Evolutionary conservation across 2,329 filamentous ascomycete species (phyloP).

Genomic region (Emergomyces pasteurianus): DNA sequence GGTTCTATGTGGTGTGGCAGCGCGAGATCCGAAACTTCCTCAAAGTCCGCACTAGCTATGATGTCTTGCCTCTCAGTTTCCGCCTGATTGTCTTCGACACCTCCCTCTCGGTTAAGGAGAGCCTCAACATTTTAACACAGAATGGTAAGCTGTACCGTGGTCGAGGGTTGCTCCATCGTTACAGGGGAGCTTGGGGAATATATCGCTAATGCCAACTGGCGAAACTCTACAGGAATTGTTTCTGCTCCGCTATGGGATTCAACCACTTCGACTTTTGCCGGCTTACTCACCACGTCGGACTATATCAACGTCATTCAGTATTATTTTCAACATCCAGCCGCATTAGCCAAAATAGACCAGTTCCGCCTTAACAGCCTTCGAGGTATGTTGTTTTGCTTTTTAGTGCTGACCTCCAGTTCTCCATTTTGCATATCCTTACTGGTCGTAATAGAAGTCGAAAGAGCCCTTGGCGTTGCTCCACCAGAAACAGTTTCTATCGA

Average conservation of each 20-base stretch:
- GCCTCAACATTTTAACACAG: constrained; percentile 84
- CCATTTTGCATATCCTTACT: background rate
- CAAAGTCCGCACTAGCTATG: constrained; percentile 91
- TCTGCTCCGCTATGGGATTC: constrained; percentile 97
- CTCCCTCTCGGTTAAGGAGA: constrained; percentile 90
- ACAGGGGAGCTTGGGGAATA: background rate
- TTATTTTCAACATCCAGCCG: constrained; percentile 93
- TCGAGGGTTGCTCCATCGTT: background rate
- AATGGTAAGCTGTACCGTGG: constrained; percentile 53
- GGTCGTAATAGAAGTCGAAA: constrained; percentile 66
- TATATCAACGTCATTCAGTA: constrained; percentile 99
- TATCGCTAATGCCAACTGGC: background rate
- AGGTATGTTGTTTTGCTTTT: constrained; percentile 43
- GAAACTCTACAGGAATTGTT: constrained; percentile 62
- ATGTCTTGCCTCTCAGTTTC: constrained; percentile 91
- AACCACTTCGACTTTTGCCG: constrained; percentile 80
- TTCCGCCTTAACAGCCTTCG: constrained; percentile 85
- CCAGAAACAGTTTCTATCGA: constrained; percentile 96
- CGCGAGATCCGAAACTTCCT: constrained; percentile 89
- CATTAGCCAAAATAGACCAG: constrained; percentile 79
- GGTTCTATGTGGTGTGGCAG: constrained; percentile 35
- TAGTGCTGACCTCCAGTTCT: background rate
- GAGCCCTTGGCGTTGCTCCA: constrained; percentile 76
- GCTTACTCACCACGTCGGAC: constrained; percentile 87
- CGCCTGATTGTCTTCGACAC: constrained; percentile 94